These are phyloP conservation scores for Calocybe indica DNA, from an alignment of 768 basidiomycete species.

Conservation along the genomic window DNA sequence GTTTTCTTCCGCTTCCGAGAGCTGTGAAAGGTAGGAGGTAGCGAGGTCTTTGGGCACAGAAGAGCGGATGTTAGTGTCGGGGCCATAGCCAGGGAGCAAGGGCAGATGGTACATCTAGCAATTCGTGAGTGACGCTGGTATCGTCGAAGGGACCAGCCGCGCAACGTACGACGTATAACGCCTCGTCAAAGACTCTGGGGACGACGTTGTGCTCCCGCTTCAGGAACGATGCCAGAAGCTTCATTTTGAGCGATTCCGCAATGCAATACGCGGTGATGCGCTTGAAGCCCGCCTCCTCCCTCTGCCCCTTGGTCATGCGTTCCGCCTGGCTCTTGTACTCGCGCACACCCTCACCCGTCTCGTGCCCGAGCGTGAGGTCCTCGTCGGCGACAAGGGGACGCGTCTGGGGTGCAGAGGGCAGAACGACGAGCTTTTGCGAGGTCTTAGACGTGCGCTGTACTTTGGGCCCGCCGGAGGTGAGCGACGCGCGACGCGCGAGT, in stretches of 20 bases:
- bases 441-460: conserved; percentile 84
- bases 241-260: conserved; percentile 82
- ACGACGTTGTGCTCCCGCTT: conserved; percentile 91
- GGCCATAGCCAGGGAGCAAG: conserved; percentile 85
- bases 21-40: conserved; percentile 56
- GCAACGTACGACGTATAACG: conserved; percentile 77
- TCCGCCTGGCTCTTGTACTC: conserved; percentile 86
- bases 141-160: background rate
- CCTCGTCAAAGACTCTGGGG: conserved; percentile 88
- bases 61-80: conserved; percentile 80
- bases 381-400: conserved; percentile 52
- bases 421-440: conserved; percentile 82
- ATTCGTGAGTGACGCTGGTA: background rate
- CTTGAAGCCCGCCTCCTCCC: conserved; percentile 74
- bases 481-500: conserved; percentile 31
- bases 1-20: conserved; percentile 86
- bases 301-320: conserved; percentile 81
- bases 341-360: conserved; percentile 59
- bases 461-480: conserved; percentile 38
- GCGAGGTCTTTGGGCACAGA: conserved; percentile 56
- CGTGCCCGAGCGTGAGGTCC: conserved; percentile 53
- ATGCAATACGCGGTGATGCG: conserved; percentile 88
- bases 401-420: conserved; percentile 88
- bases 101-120: conserved; percentile 86
- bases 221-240: conserved; percentile 75